Evolutionary conservation across 2,329 filamentous ascomycete genomes (phyloP).

Genomic region (Cercospora citrullina): DNA sequence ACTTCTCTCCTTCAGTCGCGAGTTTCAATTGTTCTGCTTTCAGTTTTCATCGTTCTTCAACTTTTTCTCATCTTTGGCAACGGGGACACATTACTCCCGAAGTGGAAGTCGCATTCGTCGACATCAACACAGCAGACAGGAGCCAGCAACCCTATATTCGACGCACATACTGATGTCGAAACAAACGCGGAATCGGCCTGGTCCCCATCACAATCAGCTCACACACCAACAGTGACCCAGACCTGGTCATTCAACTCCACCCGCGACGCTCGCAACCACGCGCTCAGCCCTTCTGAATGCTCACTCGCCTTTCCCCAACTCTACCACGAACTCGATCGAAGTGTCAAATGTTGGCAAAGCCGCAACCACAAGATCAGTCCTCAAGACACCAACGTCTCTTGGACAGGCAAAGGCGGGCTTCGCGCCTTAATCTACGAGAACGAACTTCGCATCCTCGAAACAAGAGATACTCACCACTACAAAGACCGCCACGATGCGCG

Average conservation of each 20-base stretch:
- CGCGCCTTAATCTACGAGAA: conserved; percentile 31
- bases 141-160: too few species aligned
- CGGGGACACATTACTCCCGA: background rate
- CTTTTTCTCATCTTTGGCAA: conserved; percentile 1
- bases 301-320: conserved; percentile 31
- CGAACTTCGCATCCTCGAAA: conserved; percentile 29
- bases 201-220: background rate
- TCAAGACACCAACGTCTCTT: conserved; percentile 23
- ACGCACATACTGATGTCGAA: background rate
- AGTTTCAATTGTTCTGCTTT: background rate
- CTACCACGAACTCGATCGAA: conserved; percentile 33
- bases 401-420: conserved; percentile 25
- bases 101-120: background rate
- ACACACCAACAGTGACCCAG: background rate
- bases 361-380: conserved; percentile 20
- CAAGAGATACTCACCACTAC: conserved; percentile 26
- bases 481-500: conserved; percentile 21
- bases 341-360: conserved; percentile 25
- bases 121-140: background rate
- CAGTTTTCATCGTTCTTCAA: conserved; percentile 4
- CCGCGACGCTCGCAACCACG: conserved; percentile 6
- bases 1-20: conserved; percentile 2
- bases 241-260: background rate
- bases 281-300: conserved; percentile 23
- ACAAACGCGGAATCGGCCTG: background rate